A percentile compares a stretch with the other conserved stretches of the same genome.
phyloP scores from a whole-genome alignment of 306 rosid species.

The Sindora glabra region DNA sequence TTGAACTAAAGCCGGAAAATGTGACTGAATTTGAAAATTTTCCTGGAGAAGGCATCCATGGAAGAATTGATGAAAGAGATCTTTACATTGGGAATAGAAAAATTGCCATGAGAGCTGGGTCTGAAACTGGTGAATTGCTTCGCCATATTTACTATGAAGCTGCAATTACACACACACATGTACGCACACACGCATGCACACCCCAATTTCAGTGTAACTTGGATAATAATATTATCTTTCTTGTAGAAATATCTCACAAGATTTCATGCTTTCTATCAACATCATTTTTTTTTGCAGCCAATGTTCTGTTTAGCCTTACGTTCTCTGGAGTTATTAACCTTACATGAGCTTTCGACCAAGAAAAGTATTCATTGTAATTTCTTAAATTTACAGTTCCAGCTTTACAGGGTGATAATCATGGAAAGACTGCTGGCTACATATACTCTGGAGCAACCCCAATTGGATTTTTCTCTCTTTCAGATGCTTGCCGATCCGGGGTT shows the following conservation, averaged over 20 bases:
- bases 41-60: conserved; percentile 87
- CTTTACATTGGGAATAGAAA: conserved; percentile 71
- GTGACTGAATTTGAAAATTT: conserved; percentile 67
- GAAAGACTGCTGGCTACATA: conserved; percentile 73
- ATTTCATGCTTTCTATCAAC: background rate
- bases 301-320: background rate
- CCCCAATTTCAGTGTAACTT: background rate
- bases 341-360: background rate
- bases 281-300: background rate
- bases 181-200: too few relatives aligned
- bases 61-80: conserved; percentile 56
- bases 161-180: background rate
- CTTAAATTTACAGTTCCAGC: conserved; percentile 44
- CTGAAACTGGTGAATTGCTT: conserved; percentile 48
- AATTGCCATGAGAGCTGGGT: conserved; percentile 55
- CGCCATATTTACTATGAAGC: background rate
- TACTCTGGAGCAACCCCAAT: conserved; percentile 39
- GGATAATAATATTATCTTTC: background rate
- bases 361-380: conserved; percentile 1
- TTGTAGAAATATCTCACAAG: background rate
- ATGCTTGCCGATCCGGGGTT: conserved; percentile 74
- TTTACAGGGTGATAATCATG: conserved; percentile 39
- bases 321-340: background rate
- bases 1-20: conserved; percentile 68
- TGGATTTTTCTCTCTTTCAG: conserved; percentile 66